Evolutionary conservation across 1,284 basidiomycete genomes (phyloP), one percentile per base, ranked within the genome.

Genomic region (Trametes pubescens): DNA sequence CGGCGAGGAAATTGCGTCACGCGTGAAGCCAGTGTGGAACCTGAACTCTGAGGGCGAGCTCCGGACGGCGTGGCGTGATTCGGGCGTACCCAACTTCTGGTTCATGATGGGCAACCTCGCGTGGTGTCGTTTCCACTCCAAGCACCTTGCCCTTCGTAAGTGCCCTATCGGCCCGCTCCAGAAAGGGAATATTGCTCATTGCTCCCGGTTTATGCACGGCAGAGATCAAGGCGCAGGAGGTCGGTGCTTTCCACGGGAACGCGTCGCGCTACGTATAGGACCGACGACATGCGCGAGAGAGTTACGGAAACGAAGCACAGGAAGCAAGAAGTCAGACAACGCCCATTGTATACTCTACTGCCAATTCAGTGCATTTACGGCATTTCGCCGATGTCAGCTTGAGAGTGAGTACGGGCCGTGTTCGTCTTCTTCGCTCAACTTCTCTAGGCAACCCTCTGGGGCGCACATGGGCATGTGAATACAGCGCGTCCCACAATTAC

Each of bases 11-110:
- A 76, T 86, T 14, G 82, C 79, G 2, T 74, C 80, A 21, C 78
- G 79, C 43, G 70, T 85, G 48, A 78, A 80, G 37, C 78, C 79
- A 0, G 76, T 89, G 29, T 90, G 87, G 89, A 84, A 66, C 43
- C 57, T 73, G 24, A 66, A 69, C 64, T 61, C 55, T 16, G 71
- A 72, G 59, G 71, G 70, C 51, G 74, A 75, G 64, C 57, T 72
- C 2, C 57, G 65, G 24, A 71, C 65, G 55, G 65, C 63, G 9
- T 76, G 73, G 73, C 73, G 73, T 48, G 71, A 73, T 66, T 55
- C 67, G 5, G 74, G 74, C 29, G 66, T 74, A 38, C 62, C 67
- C 29, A 73, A 71, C 57, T 61, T 73, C 66, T 76, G 72, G 71
- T 70, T 71, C 62, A 72, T 74, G 71, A 71, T 74, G 69, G 75